Evolutionary conservation across 1,284 basidiomycete genomes (phyloP).

Genomic region (Cryptococcus maquisensis): DNA sequence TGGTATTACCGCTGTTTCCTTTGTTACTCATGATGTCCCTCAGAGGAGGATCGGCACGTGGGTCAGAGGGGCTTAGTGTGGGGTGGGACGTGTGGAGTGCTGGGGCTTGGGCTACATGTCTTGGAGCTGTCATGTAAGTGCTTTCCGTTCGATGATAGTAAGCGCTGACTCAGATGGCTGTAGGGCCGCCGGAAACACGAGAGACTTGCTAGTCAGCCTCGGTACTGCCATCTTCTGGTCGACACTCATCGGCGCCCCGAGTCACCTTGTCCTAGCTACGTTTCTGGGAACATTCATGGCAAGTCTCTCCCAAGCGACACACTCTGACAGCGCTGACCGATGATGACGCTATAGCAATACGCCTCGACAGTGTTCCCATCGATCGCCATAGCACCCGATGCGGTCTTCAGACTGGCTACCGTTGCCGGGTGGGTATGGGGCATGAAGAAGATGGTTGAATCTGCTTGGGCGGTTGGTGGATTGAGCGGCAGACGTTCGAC

Average conservation of each 20-base stretch:
- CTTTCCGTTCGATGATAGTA: not conserved
- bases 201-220: not conserved
- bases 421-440: slow-evolving; percentile 15
- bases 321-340: no score
- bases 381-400: no score
- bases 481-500: slow-evolving; percentile 2
- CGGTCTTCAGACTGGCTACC: not conserved
- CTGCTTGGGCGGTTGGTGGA: slow-evolving; percentile 19
- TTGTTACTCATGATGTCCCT: slow-evolving; percentile 8
- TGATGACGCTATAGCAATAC: no score
- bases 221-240: not conserved
- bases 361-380: no score
- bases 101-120: not conserved
- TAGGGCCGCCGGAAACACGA: not conserved
- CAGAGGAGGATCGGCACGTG: slow-evolving; percentile 3
- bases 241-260: not conserved
- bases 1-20: slow-evolving; percentile 4
- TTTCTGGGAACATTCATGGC: no score
- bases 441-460: slow-evolving; percentile 17
- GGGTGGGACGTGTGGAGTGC: slow-evolving; percentile 6
- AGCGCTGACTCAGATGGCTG: not conserved
- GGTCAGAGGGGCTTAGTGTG: not conserved
- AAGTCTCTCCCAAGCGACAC: no score
- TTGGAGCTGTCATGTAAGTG: slow-evolving; percentile 5
- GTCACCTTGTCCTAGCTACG: no score